Evolutionary conservation across 2,329 filamentous ascomycete species (phyloP).

Genomic region (Chaetomiaceae sp.): DNA sequence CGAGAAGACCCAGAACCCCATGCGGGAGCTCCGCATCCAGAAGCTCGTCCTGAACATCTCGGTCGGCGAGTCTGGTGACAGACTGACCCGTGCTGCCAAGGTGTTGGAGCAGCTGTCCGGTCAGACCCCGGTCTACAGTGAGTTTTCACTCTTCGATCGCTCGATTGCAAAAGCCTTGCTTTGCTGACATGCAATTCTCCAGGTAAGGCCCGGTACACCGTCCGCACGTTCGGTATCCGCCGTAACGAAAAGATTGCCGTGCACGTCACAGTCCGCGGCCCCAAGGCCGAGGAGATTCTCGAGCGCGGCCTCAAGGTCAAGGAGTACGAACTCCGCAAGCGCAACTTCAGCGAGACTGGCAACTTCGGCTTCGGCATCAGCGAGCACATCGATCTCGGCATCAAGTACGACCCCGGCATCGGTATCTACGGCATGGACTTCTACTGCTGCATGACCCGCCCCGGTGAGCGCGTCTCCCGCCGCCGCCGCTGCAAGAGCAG

Average conservation of each 20-base stretch:
- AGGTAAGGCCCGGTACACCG: slow-evolving; percentile 99
- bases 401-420: slow-evolving; percentile 99
- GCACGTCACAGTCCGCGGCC: slow-evolving; percentile 98
- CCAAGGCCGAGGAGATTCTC: slow-evolving; percentile 97
- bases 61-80: slow-evolving; percentile 99
- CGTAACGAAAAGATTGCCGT: slow-evolving; percentile 99
- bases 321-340: slow-evolving; percentile 99
- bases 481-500: slow-evolving; percentile 83
- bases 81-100: slow-evolving; percentile 99
- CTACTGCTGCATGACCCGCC: slow-evolving; percentile 99
- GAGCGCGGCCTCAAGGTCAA: slow-evolving; percentile 99
- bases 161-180: neutral
- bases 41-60: slow-evolving; percentile 99
- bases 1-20: slow-evolving; percentile 94
- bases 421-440: slow-evolving; percentile 99
- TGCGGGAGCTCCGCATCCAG: slow-evolving; percentile 99
- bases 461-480: slow-evolving; percentile 95
- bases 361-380: slow-evolving; percentile 99
- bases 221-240: slow-evolving; percentile 99
- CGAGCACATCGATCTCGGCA: slow-evolving; percentile 99
- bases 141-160: slow-evolving; percentile 32
- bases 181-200: slow-evolving; percentile 18
- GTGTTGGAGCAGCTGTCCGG: slow-evolving; percentile 98
- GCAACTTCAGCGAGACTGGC: slow-evolving; percentile 99
- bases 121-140: slow-evolving; percentile 99